Conservation (phyloP, 2,329 filamentous ascomycete species). For the Graphiopsis chlorocephala region DNA sequence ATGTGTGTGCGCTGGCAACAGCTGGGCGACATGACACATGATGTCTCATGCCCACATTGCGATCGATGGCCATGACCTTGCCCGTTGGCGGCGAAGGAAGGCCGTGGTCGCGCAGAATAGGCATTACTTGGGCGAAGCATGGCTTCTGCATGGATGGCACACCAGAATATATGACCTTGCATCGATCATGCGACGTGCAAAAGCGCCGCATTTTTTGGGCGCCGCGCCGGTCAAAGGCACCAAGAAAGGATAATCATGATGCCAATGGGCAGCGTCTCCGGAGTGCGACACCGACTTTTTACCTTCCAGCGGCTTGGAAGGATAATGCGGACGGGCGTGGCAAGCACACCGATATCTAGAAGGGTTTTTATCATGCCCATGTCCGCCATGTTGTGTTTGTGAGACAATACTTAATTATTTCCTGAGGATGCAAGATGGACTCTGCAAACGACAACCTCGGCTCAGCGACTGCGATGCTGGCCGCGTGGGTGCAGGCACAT, state of each 20-base stretch:
- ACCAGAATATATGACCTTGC: neutral
- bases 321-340: neutral
- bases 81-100: neutral
- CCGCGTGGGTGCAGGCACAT: neutral
- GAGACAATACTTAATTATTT: neutral
- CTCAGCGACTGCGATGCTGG: neutral
- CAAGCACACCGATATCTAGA: neutral
- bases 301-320: neutral
- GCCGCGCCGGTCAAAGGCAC: neutral
- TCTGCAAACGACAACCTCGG: neutral
- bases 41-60: constrained; percentile 8
- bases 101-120: neutral
- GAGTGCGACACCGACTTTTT: neutral
- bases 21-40: neutral
- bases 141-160: constrained; percentile 2
- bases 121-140: neutral
- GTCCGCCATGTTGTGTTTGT: neutral
- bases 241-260: constrained; percentile 2
- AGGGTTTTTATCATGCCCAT: neutral
- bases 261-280: neutral
- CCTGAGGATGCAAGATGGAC: neutral
- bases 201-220: neutral
- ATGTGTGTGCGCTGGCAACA: constrained; percentile 9
- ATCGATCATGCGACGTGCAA: constrained; percentile 5
- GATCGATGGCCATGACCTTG: constrained; percentile 4